Conservation (phyloP, 495 filamentous ascomycete genomes). For the Penicillium soppii region DNA sequence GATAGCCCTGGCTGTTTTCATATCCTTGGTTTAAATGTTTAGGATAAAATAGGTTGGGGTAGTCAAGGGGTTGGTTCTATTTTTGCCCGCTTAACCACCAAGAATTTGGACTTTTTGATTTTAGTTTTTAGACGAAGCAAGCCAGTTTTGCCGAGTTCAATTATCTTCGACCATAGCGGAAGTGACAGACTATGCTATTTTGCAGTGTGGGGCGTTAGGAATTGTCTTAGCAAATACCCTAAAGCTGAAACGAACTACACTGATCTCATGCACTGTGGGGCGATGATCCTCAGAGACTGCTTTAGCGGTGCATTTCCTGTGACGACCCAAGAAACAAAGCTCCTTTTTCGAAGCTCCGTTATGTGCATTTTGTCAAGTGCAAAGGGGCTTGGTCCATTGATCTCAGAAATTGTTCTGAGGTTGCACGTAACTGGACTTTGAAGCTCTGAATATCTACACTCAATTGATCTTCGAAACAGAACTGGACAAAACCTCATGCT, state of each 20-base stretch:
- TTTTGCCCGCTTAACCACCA: too few species aligned
- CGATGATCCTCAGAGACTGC: not conserved
- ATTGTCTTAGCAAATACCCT: slow-evolving; percentile 5
- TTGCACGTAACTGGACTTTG: not conserved
- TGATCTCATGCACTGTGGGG: slow-evolving; percentile 2
- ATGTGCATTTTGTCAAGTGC: not conserved
- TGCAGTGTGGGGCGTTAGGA: slow-evolving; percentile 1
- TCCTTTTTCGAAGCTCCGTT: not conserved
- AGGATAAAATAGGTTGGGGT: too few species aligned
- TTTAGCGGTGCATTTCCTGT: not conserved
- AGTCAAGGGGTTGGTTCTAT: too few species aligned
- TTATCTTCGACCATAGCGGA: too few species aligned
- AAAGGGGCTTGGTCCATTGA: not conserved
- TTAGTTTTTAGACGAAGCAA: too few species aligned
- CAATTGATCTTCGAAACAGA: not conserved
- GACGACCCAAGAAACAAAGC: not conserved
- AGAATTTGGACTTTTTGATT: too few species aligned
- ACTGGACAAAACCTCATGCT: too few species aligned
- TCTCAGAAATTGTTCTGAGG: not conserved
- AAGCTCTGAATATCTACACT: not conserved
- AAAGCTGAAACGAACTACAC: slow-evolving; percentile 3
- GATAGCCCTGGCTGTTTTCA: too few species aligned
- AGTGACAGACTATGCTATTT: not conserved
- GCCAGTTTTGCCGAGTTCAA: too few species aligned
- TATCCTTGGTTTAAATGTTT: too few species aligned